Evolutionary conservation across 2,329 filamentous ascomycete species (phyloP).

Genomic region (Colletotrichum sp.): DNA sequence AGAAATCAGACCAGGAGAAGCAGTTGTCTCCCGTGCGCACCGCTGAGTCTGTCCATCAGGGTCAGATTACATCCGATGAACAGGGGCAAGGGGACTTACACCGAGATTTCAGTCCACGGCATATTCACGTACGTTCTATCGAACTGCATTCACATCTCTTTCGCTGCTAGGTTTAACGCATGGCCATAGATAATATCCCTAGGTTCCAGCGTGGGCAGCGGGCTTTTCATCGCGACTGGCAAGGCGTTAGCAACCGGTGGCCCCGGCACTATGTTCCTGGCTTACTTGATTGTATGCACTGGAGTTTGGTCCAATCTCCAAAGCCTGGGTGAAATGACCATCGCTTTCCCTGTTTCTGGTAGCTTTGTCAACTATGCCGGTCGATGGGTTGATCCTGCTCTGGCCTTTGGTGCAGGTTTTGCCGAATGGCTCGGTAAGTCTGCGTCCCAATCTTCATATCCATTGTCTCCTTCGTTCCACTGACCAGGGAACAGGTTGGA

Average conservation of each 20-base stretch:
- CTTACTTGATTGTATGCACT: constrained; percentile 29
- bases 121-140: not conserved
- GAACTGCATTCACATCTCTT: not conserved
- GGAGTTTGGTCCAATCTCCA: constrained; percentile 11
- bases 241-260: constrained; percentile 34
- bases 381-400: constrained; percentile 39
- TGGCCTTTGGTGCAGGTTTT: constrained; percentile 41
- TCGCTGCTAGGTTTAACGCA: not conserved
- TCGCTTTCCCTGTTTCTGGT: constrained; percentile 38
- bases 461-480: not conserved
- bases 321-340: constrained; percentile 38
- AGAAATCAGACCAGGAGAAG: not conserved
- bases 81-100: not conserved
- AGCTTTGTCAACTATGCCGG: constrained; percentile 42
- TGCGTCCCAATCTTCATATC: not conserved
- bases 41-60: not conserved
- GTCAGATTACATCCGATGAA: not conserved
- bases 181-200: constrained; percentile 26
- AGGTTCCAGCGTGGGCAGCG: constrained; percentile 37
- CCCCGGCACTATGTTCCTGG: constrained; percentile 35
- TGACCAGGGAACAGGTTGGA: not conserved
- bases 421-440: constrained; percentile 28
- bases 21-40: not conserved
- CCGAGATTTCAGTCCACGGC: not conserved
- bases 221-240: constrained; percentile 41